Base-by-base conservation (phyloP, 2,329 filamentous ascomycete genomes). In the Paecilomyces fulvus region DNA sequence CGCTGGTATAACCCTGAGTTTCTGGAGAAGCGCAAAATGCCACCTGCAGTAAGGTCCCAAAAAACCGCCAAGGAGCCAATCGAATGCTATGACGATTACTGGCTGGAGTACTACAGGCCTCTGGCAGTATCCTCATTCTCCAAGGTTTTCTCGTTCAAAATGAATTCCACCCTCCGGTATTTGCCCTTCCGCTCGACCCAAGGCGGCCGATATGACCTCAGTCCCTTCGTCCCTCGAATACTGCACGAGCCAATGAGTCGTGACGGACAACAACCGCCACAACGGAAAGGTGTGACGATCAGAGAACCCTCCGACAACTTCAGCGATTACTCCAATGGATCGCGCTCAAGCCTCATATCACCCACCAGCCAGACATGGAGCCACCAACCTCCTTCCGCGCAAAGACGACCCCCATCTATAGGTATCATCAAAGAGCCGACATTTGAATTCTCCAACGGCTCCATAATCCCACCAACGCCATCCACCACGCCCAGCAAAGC, bases 21-120 rank as follows among this genome's bases (percentile, higher is more conserved):
- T 67, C 80, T 99, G 11, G 78, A 88, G 61, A 78, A 84, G 43
- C 80, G 85, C 49, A 75, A 74, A 11, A 73, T 88, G 49, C 84
- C 85, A 3, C 78, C 80, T 6, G 66, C 59, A 30, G 56, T 59
- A 25, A 31, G 64, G 66, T 43, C 61, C 58, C 48, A 60, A 59
- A 12, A 50, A 6, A 37, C 51, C 14, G 65, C 71, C 3, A 70
- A 69, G 52, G 67, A 68, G 5, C 60, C 67, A 12, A 57, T 70
- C 60, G 70, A 64, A 75, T 84, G 82, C 58, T 90, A 90, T 58
- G 92, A 97, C 67, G 91, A 97, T 71, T 99, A 96, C 72, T 99
- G 94, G 94, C 79, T 94, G 7, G 94, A 99, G 70, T 97, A 96
- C 71, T 99, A 99, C 69, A 85, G 92, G 12, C 94, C 94, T 0